These are phyloP conservation scores for Boletus edulis DNA, from an alignment of 768 basidiomycete species.

Conservation along the genomic window DNA sequence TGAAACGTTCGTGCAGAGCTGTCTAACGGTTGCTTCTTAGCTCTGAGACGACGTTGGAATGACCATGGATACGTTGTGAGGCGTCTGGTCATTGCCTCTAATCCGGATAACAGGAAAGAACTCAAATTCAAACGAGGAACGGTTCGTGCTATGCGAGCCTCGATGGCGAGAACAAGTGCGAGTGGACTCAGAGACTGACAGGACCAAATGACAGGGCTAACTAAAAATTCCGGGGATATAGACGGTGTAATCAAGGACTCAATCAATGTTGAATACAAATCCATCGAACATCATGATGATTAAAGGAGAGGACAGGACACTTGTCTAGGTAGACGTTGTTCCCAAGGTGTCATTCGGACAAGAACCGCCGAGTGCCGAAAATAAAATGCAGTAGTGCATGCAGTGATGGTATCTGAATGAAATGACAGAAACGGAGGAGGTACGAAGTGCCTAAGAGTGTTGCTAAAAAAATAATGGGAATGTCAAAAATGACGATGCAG, in stretches of 20 bases:
- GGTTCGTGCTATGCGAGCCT: not conserved
- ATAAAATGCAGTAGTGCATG: slow-evolving; percentile 5
- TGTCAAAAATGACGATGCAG: slow-evolving; percentile 10
- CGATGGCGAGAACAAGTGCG: not conserved
- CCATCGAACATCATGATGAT: slow-evolving; percentile 19
- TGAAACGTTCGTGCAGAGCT: not conserved
- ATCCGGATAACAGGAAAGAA: not conserved
- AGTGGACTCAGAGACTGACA: not conserved
- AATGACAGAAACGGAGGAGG: slow-evolving; percentile 1
- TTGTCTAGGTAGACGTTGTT: slow-evolving; percentile 22
- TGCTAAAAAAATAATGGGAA: not conserved
- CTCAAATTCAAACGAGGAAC: not conserved
- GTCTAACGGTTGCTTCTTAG: not conserved
- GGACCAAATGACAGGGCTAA: slow-evolving; percentile 4
- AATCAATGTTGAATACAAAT: slow-evolving; percentile 26
- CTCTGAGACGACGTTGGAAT: too few species aligned
- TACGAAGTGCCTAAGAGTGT: not conserved
- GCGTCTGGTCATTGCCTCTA: not conserved
- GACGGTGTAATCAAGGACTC: slow-evolving; percentile 10
- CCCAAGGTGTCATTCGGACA: slow-evolving; percentile 10
- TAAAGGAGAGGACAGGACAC: slow-evolving; percentile 32
- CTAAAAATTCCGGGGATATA: slow-evolving; percentile 9
- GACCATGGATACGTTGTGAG: not conserved
- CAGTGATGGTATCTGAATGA: not conserved
- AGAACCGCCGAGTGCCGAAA: not conserved